Evolutionary conservation across 164 flowering plant species (phyloP), one percentile per base, ranked within the genome.

Genomic region (Stephania cephalantha): DNA sequence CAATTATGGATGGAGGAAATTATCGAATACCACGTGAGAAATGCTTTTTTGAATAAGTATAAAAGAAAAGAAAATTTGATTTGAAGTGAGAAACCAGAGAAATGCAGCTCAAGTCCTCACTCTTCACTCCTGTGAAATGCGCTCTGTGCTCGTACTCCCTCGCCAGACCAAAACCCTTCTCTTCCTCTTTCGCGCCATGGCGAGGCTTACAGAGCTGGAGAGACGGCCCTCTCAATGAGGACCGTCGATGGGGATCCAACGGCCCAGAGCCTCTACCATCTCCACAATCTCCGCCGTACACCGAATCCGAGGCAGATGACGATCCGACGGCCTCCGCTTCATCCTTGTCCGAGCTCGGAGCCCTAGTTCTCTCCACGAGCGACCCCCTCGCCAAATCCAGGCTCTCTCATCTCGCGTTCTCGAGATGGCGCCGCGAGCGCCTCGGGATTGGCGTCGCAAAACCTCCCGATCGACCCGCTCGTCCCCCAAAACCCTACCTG

Each of bases 271-370:
- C 75, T 30, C 61, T 53, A 25, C 68, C 68, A 20, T 35, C 42
- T 35, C 55, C 73, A 30, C 48, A 46, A 69, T 20, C 72, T 3
- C 18, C 9, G 9, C 30, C 13, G 9, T 9, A 45, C 15, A 8
- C 53, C 0, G 53, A 35, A 35, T 35, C 4, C 42, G 42, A 18
- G 15, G 7, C 18, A 11, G 45, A 64, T 13, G 77, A 75, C 4
- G 69, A 66, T 20, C 72, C 85, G 30, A 68, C 77, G 55, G 79
- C 71, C 2, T 68, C 81, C 58, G 81, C 79, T 71, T 81, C 93
- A 69, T 94, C 97, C 53, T 82, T 95, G 7, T 87, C 97, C 4
- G 97, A 93, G 78, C 85, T 92, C 68, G 99, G 95, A 15, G 71
- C 89, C 73, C 70, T 89, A 48, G 93, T 95, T 81, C 93, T 95